These are phyloP conservation scores for Clarireedia hainanense DNA, from an alignment of 2,329 filamentous ascomycete genomes.

Conservation along the genomic window DNA sequence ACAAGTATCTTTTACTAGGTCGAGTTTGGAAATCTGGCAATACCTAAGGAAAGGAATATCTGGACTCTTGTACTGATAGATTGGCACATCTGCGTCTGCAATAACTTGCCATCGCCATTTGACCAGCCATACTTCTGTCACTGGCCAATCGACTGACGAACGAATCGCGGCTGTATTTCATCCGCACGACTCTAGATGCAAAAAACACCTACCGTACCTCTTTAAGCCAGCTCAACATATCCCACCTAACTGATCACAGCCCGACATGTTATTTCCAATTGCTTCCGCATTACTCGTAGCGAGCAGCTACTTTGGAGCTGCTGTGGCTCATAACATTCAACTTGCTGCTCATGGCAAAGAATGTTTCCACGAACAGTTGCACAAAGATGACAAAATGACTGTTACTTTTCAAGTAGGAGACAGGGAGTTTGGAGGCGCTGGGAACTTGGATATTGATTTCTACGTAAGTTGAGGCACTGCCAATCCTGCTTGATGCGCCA, in stretches of 20 bases:
- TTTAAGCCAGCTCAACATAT: neutral
- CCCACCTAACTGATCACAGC: neutral
- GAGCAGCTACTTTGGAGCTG: slow-evolving; percentile 39
- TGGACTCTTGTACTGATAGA: no score
- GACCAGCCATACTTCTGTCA: no score
- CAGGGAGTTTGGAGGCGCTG: slow-evolving; percentile 86
- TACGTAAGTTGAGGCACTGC: slow-evolving; percentile 59
- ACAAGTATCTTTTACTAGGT: neutral
- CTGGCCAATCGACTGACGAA: no score
- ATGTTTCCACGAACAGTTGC: slow-evolving; percentile 93
- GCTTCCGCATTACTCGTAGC: slow-evolving; percentile 24
- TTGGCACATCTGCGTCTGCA: neutral
- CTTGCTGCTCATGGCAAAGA: slow-evolving; percentile 88
- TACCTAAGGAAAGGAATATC: neutral
- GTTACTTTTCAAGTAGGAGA: slow-evolving; percentile 98
- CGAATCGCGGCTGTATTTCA: no score
- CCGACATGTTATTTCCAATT: slow-evolving; percentile 28
- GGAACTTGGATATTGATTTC: slow-evolving; percentile 95
- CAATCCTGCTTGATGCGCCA: neutral
- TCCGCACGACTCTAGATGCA: no score
- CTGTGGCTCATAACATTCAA: slow-evolving; percentile 87
- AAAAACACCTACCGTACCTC: neutral
- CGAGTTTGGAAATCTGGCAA: neutral
- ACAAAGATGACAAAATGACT: slow-evolving; percentile 95
- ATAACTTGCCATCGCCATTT: neutral